Evolutionary conservation across 2,329 filamentous ascomycete genomes (phyloP), one percentile per base, ranked within the genome.

Genomic region (Scedosporium apiospermum): DNA sequence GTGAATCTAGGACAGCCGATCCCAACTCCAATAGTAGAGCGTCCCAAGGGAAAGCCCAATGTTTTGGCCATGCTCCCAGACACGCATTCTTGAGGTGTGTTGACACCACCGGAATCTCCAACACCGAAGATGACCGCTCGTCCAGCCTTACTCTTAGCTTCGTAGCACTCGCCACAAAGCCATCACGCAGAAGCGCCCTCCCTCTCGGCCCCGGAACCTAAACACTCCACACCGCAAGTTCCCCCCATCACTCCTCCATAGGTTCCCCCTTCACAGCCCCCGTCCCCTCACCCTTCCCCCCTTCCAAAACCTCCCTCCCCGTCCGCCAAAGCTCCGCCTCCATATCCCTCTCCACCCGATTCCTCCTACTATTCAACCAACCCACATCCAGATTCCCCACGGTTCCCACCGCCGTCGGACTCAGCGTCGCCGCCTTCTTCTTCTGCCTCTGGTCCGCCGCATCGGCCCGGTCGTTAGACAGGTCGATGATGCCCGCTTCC

Each of bases 311-410:
- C 10, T 68, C 69, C 62, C 72, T 73, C 14, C 74, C 74, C 62
- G 73, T 75, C 5, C 65, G 80, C 85, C 93, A 88, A 55, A 96
- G 76, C 75, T 97, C 91, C 1, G 84, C 84, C 71, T 96, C 91
- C 81, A 93, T 95, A 66, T 91, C 88, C 69, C 87, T 84, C 63
- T 90, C 90, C 23, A 96, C 89, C 65, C 88, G 88, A 66, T 90
- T 88, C 65, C 90, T 91, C 63, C 91, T 83, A 69, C 90, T 93
- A 71, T 97, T 98, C 68, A 98, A 75, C 85, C 90, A 93, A 38
- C 93, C 93, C 14, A 96, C 88, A 71, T 97, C 93, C 61, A 97
- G 78, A 30, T 76, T 77, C 9, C 82, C 83, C 41, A 85, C 82
- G 68, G 78, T 79, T 23, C 79, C 84, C 63, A 78, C 75, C 46